Conservation (phyloP, 2,329 filamentous ascomycete genomes). For the Microdochium bolleyi region DNA sequence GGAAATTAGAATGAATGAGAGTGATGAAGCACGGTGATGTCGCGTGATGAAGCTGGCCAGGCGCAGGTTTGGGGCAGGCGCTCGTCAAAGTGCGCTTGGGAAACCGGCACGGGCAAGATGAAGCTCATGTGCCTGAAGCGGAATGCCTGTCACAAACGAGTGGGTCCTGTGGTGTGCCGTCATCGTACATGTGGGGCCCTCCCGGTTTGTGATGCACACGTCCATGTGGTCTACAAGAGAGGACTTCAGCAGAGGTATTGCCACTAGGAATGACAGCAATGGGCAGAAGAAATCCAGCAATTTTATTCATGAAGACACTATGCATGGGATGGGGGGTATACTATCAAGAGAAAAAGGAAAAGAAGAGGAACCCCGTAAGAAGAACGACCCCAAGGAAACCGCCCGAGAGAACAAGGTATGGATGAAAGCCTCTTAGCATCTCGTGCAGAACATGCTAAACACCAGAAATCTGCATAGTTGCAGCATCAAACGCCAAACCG, state of each 20-base stretch:
- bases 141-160: background rate
- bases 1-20: background rate
- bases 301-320: background rate
- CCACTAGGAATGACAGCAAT: too few relatives aligned
- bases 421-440: too few relatives aligned
- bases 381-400: background rate
- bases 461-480: too few relatives aligned
- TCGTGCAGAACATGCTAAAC: too few relatives aligned
- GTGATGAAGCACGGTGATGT: background rate
- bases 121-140: background rate
- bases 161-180: background rate
- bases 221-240: too few relatives aligned
- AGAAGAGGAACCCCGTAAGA: background rate
- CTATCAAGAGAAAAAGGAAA: background rate
- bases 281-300: too few relatives aligned
- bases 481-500: too few relatives aligned
- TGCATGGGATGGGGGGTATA: background rate
- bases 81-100: background rate
- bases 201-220: too few relatives aligned
- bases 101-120: background rate
- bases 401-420: background rate
- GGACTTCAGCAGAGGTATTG: too few relatives aligned
- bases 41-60: background rate
- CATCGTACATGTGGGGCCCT: background rate
- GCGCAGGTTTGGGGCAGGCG: background rate